Base-by-base conservation (phyloP, 495 filamentous ascomycete genomes). In the Terfezia claveryi region DNA sequence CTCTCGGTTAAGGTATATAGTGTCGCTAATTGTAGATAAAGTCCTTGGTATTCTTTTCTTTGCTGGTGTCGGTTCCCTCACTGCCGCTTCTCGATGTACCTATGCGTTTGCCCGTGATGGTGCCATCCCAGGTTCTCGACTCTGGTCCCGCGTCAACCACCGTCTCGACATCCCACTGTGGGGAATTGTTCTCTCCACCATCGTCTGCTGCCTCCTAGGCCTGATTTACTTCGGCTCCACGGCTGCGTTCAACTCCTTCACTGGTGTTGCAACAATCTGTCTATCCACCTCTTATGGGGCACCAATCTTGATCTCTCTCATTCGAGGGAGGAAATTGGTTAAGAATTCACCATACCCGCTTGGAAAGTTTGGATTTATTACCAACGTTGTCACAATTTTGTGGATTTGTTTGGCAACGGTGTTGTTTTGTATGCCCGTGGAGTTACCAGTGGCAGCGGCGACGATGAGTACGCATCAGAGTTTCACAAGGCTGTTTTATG, bases 31-130 rank as follows among this genome's bases (percentile, higher is more conserved):
- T 17, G 20, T 49, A 6, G 44, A 37, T 54, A 36, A 57, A 65
- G 62, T 87, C 56, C 72, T 87, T 23, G 77, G 82, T 6, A 80
- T 87, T 52, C 68, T 74, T 44, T 71, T 79, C 59, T 79, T 79
- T 57, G 76, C 75, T 11, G 76, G 76, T 53, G 69, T 77, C 49
- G 77, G 76, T 38, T 71, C 74, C 23, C 67, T 77, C n/a, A 77
- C 74, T 0, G 77, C 77, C 14, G 73, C 77, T 14, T 73, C 71
- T 41, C 71, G 77, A 23, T 78, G 76, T 66, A 78, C 76, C 16
- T 80, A 75, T 59, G 76, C 77, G 23, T 80, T 80, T 61, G 77
- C 77, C 0, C 70, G 76, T 51, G 77, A 80, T 61, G 73, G 74
- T 14, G 81, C 81, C 11, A 85, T 85, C 53, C 81, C 80, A 0